phyloP scores from a whole-genome alignment of 768 basidiomycete genomes.

The Lactifluus volemus region DNA sequence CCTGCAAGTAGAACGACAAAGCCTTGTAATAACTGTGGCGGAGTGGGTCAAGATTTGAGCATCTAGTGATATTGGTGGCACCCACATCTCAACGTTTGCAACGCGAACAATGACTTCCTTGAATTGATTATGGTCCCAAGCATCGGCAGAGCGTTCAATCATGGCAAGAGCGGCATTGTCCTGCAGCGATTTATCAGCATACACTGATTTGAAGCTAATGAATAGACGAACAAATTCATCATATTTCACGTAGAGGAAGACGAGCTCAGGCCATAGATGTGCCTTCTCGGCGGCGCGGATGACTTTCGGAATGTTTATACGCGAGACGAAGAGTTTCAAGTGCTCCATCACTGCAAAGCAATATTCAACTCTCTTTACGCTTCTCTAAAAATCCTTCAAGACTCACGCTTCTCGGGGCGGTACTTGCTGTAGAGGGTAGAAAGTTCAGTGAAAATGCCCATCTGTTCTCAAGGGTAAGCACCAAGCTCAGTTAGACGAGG shows the following conservation, averaged over 20 bases:
- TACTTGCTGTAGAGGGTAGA: constrained; percentile 92
- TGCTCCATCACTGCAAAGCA: constrained; percentile 84
- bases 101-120: constrained; percentile 96
- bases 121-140: constrained; percentile 99
- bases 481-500: not conserved
- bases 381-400: not conserved
- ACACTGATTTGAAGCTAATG: not conserved
- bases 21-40: constrained; percentile 81
- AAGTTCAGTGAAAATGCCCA: constrained; percentile 98
- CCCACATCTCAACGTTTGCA: constrained; percentile 94
- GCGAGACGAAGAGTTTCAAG: constrained; percentile 88
- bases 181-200: constrained; percentile 28
- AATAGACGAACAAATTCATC: constrained; percentile 70
- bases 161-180: constrained; percentile 97
- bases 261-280: constrained; percentile 96
- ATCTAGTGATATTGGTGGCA: not conserved
- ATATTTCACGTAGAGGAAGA: constrained; percentile 98
- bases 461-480: constrained; percentile 31
- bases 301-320: constrained; percentile 99
- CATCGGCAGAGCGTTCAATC: constrained; percentile 97
- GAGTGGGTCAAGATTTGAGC: constrained; percentile 1
- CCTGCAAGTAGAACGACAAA: constrained; percentile 87
- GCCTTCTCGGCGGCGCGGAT: constrained; percentile 94
- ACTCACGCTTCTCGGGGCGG: constrained; percentile 81
- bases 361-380: not conserved